Conservation (phyloP, 345 rosid genomes). For the Mallotus nudiflorus region DNA sequence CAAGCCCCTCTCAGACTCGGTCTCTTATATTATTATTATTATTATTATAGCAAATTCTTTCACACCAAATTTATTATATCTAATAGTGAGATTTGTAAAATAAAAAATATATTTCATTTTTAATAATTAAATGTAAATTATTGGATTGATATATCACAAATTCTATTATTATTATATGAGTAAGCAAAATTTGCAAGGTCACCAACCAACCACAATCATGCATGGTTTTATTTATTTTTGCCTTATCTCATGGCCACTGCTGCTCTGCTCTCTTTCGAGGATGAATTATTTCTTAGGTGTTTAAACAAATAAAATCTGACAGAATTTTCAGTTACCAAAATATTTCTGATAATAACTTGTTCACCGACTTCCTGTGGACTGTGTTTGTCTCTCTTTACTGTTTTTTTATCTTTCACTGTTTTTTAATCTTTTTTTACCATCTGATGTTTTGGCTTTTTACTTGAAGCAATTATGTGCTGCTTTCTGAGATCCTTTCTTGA, state of each 20-base stretch:
- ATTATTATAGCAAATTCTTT: too few species aligned
- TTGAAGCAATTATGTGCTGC: background rate
- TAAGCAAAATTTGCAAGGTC: background rate
- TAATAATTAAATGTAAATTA: too few species aligned
- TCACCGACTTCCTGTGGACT: conserved; percentile 1
- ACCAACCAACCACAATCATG: conserved; percentile 28
- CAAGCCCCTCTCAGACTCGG: too few species aligned
- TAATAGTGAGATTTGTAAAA: too few species aligned
- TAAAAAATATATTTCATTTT: too few species aligned
- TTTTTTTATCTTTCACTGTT: background rate
- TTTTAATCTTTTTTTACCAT: background rate
- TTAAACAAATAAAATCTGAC: conserved; percentile 11
- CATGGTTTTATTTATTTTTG: background rate
- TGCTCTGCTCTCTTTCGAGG: conserved; percentile 6
- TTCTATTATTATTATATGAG: too few species aligned
- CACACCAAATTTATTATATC: too few species aligned
- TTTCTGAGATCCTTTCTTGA: background rate
- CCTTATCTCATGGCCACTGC: background rate
- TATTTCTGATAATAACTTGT: background rate
- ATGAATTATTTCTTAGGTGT: conserved; percentile 9
- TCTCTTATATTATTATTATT: too few species aligned
- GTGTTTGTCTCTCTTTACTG: background rate
- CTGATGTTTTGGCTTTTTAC: background rate
- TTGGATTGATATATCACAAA: too few species aligned
- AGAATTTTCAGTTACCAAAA: background rate